Base-by-base conservation (phyloP, 495 filamentous ascomycete genomes). In the Hypoxylon subgilvum region DNA sequence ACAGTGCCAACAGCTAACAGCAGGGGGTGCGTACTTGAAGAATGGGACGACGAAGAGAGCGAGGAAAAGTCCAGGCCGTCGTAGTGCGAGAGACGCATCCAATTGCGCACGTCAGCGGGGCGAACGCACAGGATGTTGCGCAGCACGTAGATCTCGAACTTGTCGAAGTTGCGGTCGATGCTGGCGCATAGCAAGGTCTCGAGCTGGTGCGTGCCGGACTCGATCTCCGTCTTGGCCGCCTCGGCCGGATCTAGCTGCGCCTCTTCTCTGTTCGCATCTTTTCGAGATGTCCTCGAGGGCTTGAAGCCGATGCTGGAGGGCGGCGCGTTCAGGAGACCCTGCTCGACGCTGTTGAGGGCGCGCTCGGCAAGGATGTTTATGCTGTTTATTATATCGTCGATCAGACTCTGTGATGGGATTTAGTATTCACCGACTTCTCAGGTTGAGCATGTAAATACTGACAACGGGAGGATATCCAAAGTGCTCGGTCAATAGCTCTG, bases 371-470 rank as follows among this genome's bases (percentile, higher is more conserved):
- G 78, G 50, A 89, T 88, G 77, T 97, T 97, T 65, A 96, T 84
- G 54, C 86, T 86, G 78, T 98, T 97, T 76, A 97, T 96, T 57
- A 98, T 89, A 69, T 97, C 94, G 80, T 98, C 94, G 69, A 98
- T 86, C 17, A 98, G 83, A 56, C 88, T 88, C 92, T 96, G 63
- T 19, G 28, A 10, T 17, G 47, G n/a, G 23, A 9, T 31, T 65
- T 60, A 64, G 56, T 36, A 44, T 35, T 6, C 2, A 22, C 9
- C 32, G 25, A 25, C 17, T 30, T 6, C 22, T 36, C 19, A 43
- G 42, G 16, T 39, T 52, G 44, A 56, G 38, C 16, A 39, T 14
- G 9, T 27, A 49, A 17, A 18, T 23, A 79, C 86, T 72, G 70
- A 96, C 93, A 57, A 96, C 79, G 19, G 94, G 94, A 1, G 94